Evolutionary conservation across 164 flowering plant genomes (phyloP), one percentile per base, ranked within the genome.

Genomic region (Hamamelis virginiana): DNA sequence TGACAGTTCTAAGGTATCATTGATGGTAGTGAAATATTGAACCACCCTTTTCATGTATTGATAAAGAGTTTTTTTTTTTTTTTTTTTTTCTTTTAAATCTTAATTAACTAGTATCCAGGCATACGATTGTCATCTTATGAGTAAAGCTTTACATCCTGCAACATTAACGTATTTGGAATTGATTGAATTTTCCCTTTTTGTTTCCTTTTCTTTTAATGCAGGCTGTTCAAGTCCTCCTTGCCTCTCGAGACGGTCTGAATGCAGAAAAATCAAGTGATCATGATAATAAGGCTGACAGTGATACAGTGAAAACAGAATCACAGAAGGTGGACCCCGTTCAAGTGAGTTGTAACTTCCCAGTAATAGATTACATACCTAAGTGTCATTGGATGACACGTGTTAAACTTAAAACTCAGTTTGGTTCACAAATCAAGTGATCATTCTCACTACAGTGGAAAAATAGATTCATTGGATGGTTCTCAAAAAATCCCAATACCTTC

Each of bases 181-280:
- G n/a, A 15, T 25, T 21, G 21, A 10, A 41, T 15, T 15, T 13
- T 46, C 4, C 0, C 38, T 57, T 41, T 62, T 47, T 14, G 8
- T 41, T 9, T 46, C 11, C 26, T 65, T 51, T 53, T 26, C 50
- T 61, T 66, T 41, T 69, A 64, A 27, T 80, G 71, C 81, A 94
- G 98, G 97, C 98, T 72, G 97, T 94, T 75, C 82, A 89, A 74
- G 74, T 84, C 19, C 92, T 94, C 73, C 60, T 89, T 74, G 83
- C 77, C 65, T 68, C 81, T 47, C 92, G 91, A 71, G 89, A 85
- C 47, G 80, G 53, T 12, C 69, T 93, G 47, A 83, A 69, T 51
- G 33, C 62, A 50, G 85, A 69, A 78, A 75, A 66, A 53, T 72
- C 78, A 50, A 70, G 55, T 62, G 66, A 44, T 57, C 51, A 23